These are phyloP conservation scores for Dalechampia spathulata DNA, from an alignment of 441 rosid genomes.

Conservation along the genomic window DNA sequence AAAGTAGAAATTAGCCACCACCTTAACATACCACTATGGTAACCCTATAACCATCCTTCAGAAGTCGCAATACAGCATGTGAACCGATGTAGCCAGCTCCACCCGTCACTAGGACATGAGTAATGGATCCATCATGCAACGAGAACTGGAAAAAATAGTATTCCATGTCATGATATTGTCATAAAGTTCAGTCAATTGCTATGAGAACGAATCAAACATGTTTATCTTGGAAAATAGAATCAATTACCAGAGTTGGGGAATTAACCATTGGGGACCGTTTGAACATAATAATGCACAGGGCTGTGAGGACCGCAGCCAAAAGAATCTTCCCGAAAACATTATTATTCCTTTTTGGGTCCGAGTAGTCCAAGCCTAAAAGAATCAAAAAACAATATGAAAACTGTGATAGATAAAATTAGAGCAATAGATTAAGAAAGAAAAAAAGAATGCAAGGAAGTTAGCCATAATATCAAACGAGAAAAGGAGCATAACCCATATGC, in stretches of 20 bases:
- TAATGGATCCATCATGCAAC: conserved; percentile 58
- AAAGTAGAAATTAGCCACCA: no score
- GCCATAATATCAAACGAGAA: background rate
- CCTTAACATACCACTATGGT: conserved; percentile 87
- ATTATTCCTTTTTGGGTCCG: conserved; percentile 78
- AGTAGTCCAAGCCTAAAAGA: conserved; percentile 70
- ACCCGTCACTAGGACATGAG: conserved; percentile 91
- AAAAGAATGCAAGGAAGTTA: background rate
- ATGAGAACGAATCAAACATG: no score
- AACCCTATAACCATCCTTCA: conserved; percentile 75
- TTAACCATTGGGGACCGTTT: conserved; percentile 78
- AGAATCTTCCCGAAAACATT: conserved; percentile 63
- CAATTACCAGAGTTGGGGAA: conserved; percentile 57
- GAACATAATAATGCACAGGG: conserved; percentile 86
- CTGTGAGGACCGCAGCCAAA: conserved; percentile 74
- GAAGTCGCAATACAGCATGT: conserved; percentile 81
- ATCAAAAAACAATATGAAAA: background rate
- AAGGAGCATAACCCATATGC: background rate
- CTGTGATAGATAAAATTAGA: background rate
- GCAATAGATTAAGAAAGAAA: background rate
- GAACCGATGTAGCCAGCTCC: conserved; percentile 99
- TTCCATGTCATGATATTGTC: background rate
- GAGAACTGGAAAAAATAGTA: conserved; percentile 49
- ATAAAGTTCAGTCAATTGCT: background rate
- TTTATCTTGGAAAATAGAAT: no score